Percentiles rank a stretch among this genome's conserved stretches.
phyloP scores from a whole-genome alignment of 768 basidiomycete genomes.

The Boletales sp. region DNA sequence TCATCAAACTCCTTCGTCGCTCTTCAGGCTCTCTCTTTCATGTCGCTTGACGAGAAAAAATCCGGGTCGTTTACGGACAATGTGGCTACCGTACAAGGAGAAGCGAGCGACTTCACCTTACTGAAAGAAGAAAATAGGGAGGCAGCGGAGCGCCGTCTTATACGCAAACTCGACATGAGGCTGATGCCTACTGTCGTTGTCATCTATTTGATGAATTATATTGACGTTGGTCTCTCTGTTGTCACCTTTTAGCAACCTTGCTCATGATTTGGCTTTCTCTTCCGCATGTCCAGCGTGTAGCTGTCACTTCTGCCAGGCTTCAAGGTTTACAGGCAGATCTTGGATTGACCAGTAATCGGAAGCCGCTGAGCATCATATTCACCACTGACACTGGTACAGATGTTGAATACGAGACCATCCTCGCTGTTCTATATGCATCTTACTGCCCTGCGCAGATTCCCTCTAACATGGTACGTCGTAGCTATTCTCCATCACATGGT shows the following conservation, averaged over 20 bases:
- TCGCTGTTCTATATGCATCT: constrained; percentile 56
- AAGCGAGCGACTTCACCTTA: not conserved
- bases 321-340: constrained; percentile 50
- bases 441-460: constrained; percentile 57
- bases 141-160: constrained; percentile 32
- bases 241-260: not conserved
- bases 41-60: too few species aligned
- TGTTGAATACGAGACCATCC: constrained; percentile 50
- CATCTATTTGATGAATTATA: constrained; percentile 66
- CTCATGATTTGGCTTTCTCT: not conserved
- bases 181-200: constrained; percentile 55
- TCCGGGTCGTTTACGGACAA: too few species aligned
- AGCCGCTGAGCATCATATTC: not conserved
- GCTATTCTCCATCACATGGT: not conserved
- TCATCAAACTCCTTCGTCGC: too few species aligned
- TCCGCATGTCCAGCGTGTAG: constrained; percentile 37
- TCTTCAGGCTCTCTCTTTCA: too few species aligned
- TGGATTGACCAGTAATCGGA: constrained; percentile 36
- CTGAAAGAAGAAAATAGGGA: constrained; percentile 4
- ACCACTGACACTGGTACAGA: constrained; percentile 28
- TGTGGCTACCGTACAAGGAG: too few species aligned
- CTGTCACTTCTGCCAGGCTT: constrained; percentile 47
- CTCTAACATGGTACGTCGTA: constrained; percentile 9
- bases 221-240: constrained; percentile 43
- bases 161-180: constrained; percentile 53